Evolutionary conservation across 2,329 filamentous ascomycete species (phyloP).

Genomic region (Fusarium sublunatum): DNA sequence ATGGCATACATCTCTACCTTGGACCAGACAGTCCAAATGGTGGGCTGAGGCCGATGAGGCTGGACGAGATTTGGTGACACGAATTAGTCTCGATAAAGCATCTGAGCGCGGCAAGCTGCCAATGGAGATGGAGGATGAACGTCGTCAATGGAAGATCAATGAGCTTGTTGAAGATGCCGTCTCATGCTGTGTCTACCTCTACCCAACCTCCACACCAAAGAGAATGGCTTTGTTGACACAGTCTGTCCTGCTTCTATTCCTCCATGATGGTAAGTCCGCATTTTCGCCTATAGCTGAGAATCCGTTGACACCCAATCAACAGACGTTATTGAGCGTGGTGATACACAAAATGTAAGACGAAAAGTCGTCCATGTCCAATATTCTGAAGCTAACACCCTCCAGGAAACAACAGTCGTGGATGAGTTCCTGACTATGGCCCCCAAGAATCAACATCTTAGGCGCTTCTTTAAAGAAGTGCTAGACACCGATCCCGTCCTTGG

Average conservation of each 20-base stretch:
- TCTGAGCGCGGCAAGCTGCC: constrained; percentile 14
- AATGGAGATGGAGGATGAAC: constrained; percentile 20
- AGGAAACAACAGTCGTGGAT: constrained; percentile 23
- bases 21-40: constrained; percentile 22
- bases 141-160: constrained; percentile 22
- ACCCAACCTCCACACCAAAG: constrained; percentile 14
- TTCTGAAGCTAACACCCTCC: background rate
- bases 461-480: constrained; percentile 3
- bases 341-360: constrained; percentile 13
- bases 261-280: constrained; percentile 17
- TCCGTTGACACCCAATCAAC: background rate
- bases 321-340: constrained; percentile 27
- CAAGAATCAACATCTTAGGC: constrained; percentile 18
- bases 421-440: constrained; percentile 19
- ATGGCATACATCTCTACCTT: constrained; percentile 21
- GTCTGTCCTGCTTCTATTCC: constrained; percentile 16
- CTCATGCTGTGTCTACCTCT: constrained; percentile 20
- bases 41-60: constrained; percentile 11
- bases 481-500: constrained; percentile 19
- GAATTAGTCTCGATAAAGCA: constrained; percentile 19
- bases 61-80: constrained; percentile 7
- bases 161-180: constrained; percentile 26
- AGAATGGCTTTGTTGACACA: constrained; percentile 22
- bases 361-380: background rate
- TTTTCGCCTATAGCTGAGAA: fast-evolving